Conservation (phyloP, 1,284 basidiomycete genomes). For the Rhodotorula sp. region DNA sequence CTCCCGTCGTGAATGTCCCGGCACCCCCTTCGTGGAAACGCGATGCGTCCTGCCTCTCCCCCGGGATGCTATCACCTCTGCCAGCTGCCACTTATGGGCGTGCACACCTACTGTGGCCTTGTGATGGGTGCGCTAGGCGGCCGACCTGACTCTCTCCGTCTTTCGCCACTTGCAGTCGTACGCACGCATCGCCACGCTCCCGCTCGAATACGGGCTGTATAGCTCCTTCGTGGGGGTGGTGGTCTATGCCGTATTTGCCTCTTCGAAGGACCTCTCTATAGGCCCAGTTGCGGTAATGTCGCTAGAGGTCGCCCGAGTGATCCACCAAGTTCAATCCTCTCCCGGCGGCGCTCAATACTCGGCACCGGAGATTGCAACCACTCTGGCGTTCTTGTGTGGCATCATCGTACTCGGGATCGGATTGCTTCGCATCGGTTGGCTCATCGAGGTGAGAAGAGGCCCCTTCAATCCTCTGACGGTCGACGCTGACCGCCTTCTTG, state of each 20-base stretch:
- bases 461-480: not conserved
- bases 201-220: constrained; percentile 88
- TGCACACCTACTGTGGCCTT: not conserved
- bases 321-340: constrained; percentile 60
- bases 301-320: constrained; percentile 77
- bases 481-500: not conserved
- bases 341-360: constrained; percentile 46
- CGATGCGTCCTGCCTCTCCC: not conserved
- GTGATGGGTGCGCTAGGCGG: not conserved
- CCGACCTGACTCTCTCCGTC: not conserved
- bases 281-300: constrained; percentile 96
- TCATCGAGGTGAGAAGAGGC: constrained; percentile 63
- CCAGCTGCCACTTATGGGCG: too few species aligned
- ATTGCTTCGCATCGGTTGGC: constrained; percentile 86
- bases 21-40: not conserved
- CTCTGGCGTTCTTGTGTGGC: constrained; percentile 83
- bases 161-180: constrained; percentile 45
- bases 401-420: constrained; percentile 89
- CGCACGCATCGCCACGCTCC: constrained; percentile 75
- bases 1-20: not conserved
- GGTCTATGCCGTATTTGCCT: constrained; percentile 71
- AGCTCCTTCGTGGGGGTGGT: constrained; percentile 80
- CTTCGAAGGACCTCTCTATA: constrained; percentile 82
- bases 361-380: constrained; percentile 71
- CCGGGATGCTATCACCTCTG: too few species aligned